Conservation (phyloP, 495 filamentous ascomycete genomes). For the Podospora sp. region DNA sequence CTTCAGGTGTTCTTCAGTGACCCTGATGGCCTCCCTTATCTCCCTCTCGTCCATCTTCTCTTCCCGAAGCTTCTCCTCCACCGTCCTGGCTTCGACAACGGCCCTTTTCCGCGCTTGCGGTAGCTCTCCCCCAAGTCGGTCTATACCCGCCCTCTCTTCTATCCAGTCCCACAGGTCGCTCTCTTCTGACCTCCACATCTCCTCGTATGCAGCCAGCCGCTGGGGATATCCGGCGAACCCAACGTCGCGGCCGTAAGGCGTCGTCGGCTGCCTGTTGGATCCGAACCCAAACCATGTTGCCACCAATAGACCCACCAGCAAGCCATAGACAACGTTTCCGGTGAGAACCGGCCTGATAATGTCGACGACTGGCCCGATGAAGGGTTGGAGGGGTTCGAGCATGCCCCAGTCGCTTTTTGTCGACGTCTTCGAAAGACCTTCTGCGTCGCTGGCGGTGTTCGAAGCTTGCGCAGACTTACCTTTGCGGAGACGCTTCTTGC, state of each 20-base stretch:
- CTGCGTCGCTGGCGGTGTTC: slow-evolving; percentile 45
- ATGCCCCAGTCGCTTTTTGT: slow-evolving; percentile 69
- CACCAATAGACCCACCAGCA: slow-evolving; percentile 61
- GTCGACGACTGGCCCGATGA: slow-evolving; percentile 71
- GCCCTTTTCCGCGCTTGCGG: slow-evolving; percentile 29
- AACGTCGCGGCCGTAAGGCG: slow-evolving; percentile 39
- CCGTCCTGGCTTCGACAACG: slow-evolving; percentile 48
- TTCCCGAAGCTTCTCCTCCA: slow-evolving; percentile 60
- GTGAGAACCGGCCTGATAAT: slow-evolving; percentile 71
- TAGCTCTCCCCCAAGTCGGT: slow-evolving; percentile 56
- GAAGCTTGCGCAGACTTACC: slow-evolving; percentile 47
- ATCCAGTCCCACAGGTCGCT: slow-evolving; percentile 95
- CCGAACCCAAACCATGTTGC: slow-evolving; percentile 59
- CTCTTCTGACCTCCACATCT: slow-evolving; percentile 90
- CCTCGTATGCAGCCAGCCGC: slow-evolving; percentile 82
- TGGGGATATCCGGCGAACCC: slow-evolving; percentile 57
- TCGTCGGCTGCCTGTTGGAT: slow-evolving; percentile 38
- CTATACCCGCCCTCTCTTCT: slow-evolving; percentile 80
- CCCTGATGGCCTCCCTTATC: slow-evolving; percentile 78
- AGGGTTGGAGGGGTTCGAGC: slow-evolving; percentile 71
- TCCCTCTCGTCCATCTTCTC: slow-evolving; percentile 79
- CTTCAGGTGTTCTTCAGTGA: slow-evolving; percentile 80
- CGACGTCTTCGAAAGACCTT: slow-evolving; percentile 48
- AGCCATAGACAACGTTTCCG: slow-evolving; percentile 65
- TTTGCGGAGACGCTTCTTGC: slow-evolving; percentile 63